phyloP scores from a whole-genome alignment of 2,329 filamentous ascomycete species.

The Diplodia seriata region DNA sequence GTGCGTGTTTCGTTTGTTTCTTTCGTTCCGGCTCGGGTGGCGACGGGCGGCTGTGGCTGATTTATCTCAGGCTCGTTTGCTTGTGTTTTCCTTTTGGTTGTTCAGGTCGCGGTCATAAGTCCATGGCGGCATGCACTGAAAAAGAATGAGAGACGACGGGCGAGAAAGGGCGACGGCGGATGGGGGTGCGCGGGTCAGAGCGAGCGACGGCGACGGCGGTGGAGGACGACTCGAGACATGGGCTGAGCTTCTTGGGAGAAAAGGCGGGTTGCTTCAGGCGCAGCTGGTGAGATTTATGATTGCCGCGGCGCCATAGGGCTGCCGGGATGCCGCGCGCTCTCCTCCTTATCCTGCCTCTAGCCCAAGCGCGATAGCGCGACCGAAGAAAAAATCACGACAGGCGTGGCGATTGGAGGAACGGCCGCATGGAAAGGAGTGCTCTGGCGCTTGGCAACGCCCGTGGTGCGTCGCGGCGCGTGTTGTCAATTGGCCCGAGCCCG shows the following conservation, averaged over 20 bases:
- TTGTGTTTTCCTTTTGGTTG: not conserved
- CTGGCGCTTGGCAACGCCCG: conserved; percentile 20
- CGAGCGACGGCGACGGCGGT: conserved; percentile 2
- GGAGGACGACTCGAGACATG: conserved; percentile 4
- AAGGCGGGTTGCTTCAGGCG: not conserved
- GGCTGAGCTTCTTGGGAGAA: not conserved
- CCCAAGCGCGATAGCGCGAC: not conserved
- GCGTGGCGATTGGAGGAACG: conserved; percentile 17
- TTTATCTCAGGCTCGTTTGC: not conserved
- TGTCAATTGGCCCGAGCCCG: not conserved
- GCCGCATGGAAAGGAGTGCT: conserved; percentile 1
- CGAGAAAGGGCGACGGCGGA: not conserved
- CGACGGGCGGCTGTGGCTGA: too few relatives aligned
- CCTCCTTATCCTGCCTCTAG: conserved; percentile 8
- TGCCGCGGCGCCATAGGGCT: conserved; percentile 15
- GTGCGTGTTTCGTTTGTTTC: too few relatives aligned
- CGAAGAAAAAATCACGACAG: conserved; percentile 5
- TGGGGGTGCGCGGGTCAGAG: conserved; percentile 11
- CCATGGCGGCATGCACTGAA: conserved; percentile 15
- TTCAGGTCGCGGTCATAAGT: conserved; percentile 3
- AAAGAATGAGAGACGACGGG: not conserved
- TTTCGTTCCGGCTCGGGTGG: not conserved
- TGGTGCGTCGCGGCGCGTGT: conserved; percentile 22
- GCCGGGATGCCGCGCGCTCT: conserved; percentile 8
- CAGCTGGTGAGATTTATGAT: not conserved